Percentiles rank a stretch among this genome's conserved stretches.
Evolutionary conservation across 768 basidiomycete species (phyloP).

Genomic region (Leccinum uliginosum): DNA sequence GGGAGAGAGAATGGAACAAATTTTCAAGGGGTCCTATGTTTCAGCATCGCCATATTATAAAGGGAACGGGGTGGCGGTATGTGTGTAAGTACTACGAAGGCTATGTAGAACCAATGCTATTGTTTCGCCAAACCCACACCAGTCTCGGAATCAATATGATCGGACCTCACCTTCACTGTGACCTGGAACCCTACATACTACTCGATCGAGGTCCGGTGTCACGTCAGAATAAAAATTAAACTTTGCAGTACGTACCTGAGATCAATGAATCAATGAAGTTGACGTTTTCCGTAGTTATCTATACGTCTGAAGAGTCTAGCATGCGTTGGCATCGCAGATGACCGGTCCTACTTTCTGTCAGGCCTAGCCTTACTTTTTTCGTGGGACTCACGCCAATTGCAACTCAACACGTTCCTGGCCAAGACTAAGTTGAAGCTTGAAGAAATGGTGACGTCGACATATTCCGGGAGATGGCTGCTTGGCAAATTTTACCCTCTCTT

Average conservation of each 20-base stretch:
- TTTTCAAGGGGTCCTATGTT: slow-evolving; percentile 6
- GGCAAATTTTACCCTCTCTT: background rate
- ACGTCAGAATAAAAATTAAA: too few species aligned
- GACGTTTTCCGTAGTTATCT: background rate
- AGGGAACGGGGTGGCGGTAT: background rate
- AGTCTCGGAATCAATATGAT: background rate
- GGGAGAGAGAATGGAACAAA: background rate
- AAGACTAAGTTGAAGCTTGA: background rate
- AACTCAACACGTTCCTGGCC: background rate
- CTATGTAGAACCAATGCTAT: background rate
- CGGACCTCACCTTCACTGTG: background rate
- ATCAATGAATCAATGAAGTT: background rate
- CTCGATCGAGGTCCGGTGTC: background rate
- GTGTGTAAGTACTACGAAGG: background rate
- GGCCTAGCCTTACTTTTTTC: background rate
- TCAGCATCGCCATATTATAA: slow-evolving; percentile 4
- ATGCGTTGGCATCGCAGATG: background rate
- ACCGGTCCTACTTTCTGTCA: background rate
- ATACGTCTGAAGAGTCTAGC: background rate
- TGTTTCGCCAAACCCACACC: background rate
- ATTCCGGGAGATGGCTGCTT: background rate
- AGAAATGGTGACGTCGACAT: background rate
- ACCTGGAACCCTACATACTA: background rate
- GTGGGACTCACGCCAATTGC: background rate
- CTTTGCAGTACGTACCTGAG: background rate